Conservation (phyloP, 768 basidiomycete species). For the Rhodotorula paludigena region DNA sequence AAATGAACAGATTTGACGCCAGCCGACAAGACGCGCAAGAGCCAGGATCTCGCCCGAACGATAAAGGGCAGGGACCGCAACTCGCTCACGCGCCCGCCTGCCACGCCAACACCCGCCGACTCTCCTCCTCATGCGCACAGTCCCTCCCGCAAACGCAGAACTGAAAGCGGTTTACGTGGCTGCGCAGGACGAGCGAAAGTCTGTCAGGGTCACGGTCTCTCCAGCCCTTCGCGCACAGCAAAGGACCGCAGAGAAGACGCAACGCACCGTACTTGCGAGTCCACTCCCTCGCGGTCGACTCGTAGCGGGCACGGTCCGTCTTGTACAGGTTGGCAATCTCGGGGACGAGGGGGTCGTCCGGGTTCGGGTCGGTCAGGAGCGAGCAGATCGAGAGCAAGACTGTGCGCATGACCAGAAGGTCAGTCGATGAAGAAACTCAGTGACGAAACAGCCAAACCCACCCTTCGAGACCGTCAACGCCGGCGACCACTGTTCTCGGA, state of each 20-base stretch:
- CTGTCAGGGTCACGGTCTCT: no score
- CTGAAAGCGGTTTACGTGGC: no score
- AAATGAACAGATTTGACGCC: no score
- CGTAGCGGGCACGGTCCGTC: constrained; percentile 94
- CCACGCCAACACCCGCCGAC: no score
- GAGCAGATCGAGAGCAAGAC: constrained; percentile 97
- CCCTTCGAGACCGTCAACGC: constrained; percentile 99
- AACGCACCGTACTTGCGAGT: constrained; percentile 68
- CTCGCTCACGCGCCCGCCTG: no score
- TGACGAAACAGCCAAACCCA: constrained; percentile 46
- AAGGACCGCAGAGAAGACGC: not conserved
- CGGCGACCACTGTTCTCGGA: constrained; percentile 98
- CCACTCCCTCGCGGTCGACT: constrained; percentile 98
- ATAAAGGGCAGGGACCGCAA: no score
- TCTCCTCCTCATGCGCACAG: no score
- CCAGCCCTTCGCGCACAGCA: no score
- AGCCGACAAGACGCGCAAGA: no score
- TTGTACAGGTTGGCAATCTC: constrained; percentile 95
- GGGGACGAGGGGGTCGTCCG: constrained; percentile 96
- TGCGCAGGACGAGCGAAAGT: not conserved
- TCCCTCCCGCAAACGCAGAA: no score
- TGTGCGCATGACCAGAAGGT: constrained; percentile 44
- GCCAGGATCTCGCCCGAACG: no score
- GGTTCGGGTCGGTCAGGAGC: constrained; percentile 98
- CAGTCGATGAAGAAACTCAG: not conserved